Conservation (phyloP, 805 yeast species). For the Tetrapisispora iriomotensis region DNA sequence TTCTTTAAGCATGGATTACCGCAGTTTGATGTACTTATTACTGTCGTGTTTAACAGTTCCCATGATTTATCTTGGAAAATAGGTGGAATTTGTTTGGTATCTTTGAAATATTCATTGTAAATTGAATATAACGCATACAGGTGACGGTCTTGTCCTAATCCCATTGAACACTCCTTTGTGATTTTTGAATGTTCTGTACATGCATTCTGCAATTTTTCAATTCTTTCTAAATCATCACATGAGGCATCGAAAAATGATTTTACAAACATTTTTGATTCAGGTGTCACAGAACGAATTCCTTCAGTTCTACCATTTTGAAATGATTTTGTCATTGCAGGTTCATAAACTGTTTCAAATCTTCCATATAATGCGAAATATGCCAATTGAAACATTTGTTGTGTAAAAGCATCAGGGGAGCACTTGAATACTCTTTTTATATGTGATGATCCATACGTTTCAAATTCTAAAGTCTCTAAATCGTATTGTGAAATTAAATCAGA, state of each 20-base stretch:
- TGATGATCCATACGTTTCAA: constrained; percentile 57
- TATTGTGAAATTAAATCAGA: constrained; percentile 83
- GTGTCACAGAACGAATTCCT: constrained; percentile 77
- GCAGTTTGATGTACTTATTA: constrained; percentile 79
- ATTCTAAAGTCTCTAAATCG: constrained; percentile 75
- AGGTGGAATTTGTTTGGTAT: constrained; percentile 43
- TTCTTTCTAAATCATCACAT: constrained; percentile 45
- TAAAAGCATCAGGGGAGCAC: constrained; percentile 88
- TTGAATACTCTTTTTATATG: constrained; percentile 68
- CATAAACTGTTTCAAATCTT: constrained; percentile 86
- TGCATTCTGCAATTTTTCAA: constrained; percentile 52
- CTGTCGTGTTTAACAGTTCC: constrained; percentile 73
- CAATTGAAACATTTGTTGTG: constrained; percentile 89
- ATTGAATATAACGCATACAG: constrained; percentile 78
- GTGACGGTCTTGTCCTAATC: constrained; percentile 89
- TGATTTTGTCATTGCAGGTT: constrained; percentile 90
- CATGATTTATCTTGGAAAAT: constrained; percentile 82
- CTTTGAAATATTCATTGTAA: constrained; percentile 46
- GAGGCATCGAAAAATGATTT: constrained; percentile 72
- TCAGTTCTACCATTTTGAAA: constrained; percentile 89
- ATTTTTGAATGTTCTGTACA: constrained; percentile 59
- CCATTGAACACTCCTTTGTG: constrained; percentile 60
- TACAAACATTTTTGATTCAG: constrained; percentile 71
- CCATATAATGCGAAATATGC: constrained; percentile 89
- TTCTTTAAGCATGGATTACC: constrained; percentile 82